Base-by-base conservation (phyloP, 108 stramenopile species). In the Cyclotella baltica region DNA sequence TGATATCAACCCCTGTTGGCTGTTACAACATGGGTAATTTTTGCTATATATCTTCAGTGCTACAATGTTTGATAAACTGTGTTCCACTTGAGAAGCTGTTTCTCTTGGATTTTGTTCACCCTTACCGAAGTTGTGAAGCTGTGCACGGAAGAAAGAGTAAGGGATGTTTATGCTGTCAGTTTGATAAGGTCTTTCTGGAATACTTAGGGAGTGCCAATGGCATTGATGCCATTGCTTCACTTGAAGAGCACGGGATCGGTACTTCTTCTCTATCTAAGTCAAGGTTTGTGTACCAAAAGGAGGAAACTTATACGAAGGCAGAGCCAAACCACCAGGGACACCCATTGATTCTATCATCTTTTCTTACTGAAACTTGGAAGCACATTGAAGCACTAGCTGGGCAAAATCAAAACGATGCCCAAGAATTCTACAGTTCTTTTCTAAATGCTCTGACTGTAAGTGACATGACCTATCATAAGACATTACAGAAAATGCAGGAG, bases 21-120 rank as follows among this genome's bases (percentile, higher is more conserved):
- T 90, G 95, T 71, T 96, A 88, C 73, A 96, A 96, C 65, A 83
- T 95, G 28, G 97, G 97, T 2, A 93, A 95, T 75, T 96, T 93
- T 27, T 96, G 97, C 84, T 96, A 84, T 75, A 90, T 92, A 81
- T 94, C 75, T 78, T 81, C 90, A 11, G 84, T 96, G 19, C 64
- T 97, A 38, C 95, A 97, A 65, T 92, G 92, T 73, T 79, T 93
- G 34, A 59, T 96, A 11, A 76, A 92, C 66, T 93, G 90, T 69
- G 43, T 36, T 22, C 88, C 87, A 19, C 56, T 96, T 33, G 90
- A 92, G 74, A 75, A 81, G 16, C 85, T 84, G 55, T 93, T 96
- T 64, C 85, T 96, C 67, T 73, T 10, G 6, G 78, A 88, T 29
- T 27, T 88, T 30, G 68, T 68, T 13, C 88, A 92, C 69, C 70